phyloP scores from a whole-genome alignment of 169 alveolate species.

The Ophryocystis elektroscirrha region DNA sequence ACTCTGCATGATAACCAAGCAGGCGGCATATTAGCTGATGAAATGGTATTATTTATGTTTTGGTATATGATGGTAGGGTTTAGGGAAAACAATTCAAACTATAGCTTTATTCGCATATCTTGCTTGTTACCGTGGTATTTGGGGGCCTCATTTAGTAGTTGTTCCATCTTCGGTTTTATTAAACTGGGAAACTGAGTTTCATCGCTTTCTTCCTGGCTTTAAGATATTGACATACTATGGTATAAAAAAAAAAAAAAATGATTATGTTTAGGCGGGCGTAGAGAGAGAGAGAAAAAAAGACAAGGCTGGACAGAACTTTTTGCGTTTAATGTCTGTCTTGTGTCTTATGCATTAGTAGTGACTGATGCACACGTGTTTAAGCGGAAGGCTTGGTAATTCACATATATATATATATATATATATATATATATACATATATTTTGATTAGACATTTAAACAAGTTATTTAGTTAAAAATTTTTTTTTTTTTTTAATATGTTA shows the following conservation, averaged over 20 bases:
- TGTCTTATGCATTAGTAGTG: no score
- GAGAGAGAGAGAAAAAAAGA: constrained; percentile 43
- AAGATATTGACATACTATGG: constrained; percentile 82
- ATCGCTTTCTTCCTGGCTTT: constrained; percentile 90
- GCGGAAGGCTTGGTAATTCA: not conserved
- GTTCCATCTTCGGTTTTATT: constrained; percentile 91
- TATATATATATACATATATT: not conserved
- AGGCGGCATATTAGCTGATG: constrained; percentile 97
- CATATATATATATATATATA: not conserved
- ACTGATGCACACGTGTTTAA: no score
- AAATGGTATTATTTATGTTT: no score
- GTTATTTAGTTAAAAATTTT: not conserved
- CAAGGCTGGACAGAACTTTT: constrained; percentile 8
- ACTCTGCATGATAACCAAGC: constrained; percentile 70
- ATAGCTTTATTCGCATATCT: constrained; percentile 84
- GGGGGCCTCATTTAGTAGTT: constrained; percentile 98
- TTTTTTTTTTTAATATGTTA: not conserved
- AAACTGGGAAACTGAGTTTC: constrained; percentile 95
- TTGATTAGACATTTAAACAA: constrained; percentile 1
- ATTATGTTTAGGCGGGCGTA: no score
- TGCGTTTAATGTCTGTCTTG: no score
- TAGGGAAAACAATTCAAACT: constrained; percentile 95
- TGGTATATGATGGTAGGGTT: no score
- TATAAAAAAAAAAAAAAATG: no score
- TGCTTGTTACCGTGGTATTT: constrained; percentile 72